These are phyloP conservation scores for Ophiostoma angusticollis DNA, from an alignment of 2,329 filamentous ascomycete species.

Conservation along the genomic window DNA sequence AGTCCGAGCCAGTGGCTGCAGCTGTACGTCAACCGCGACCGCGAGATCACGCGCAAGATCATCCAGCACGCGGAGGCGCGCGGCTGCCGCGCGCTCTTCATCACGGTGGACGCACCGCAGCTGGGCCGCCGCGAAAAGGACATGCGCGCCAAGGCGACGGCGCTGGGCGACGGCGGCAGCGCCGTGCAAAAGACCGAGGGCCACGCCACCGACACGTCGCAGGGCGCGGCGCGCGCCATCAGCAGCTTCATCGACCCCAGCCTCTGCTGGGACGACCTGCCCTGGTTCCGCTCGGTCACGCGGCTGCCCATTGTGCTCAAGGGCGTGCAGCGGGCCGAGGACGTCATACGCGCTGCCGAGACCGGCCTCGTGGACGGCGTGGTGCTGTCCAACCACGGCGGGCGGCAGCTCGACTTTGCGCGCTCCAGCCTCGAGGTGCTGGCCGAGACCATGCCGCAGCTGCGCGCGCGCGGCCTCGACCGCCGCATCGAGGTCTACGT, in stretches of 20 bases:
- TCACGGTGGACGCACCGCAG: constrained; percentile 95
- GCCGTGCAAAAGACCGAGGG: constrained; percentile 72
- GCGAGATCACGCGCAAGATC: constrained; percentile 77
- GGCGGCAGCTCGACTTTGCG: constrained; percentile 84
- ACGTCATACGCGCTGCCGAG: constrained; percentile 78
- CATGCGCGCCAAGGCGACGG: constrained; percentile 81
- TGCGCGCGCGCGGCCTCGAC: constrained; percentile 60
- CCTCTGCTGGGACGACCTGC: constrained; percentile 86
- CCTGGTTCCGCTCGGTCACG: constrained; percentile 85
- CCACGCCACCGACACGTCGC: constrained; percentile 65
- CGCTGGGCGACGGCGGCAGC: constrained; percentile 52
- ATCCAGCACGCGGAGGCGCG: constrained; percentile 82
- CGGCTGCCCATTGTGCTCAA: constrained; percentile 93
- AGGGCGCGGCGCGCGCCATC: constrained; percentile 90
- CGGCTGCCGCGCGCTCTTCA: constrained; percentile 92
- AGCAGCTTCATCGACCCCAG: constrained; percentile 92
- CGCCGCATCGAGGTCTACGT: constrained; percentile 76
- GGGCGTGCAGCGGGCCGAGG: constrained; percentile 91
- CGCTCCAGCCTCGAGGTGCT: constrained; percentile 82
- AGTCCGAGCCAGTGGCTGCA: constrained; percentile 88
- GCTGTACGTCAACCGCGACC: constrained; percentile 94
- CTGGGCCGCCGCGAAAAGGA: constrained; percentile 93
- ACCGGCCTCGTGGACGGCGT: constrained; percentile 66
- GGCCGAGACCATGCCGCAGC: constrained; percentile 82
- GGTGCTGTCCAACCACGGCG: constrained; percentile 91